Evolutionary conservation across 495 filamentous ascomycete genomes (phyloP), one percentile per base, ranked within the genome.

Genomic region (Chlorociboria aeruginascens): DNA sequence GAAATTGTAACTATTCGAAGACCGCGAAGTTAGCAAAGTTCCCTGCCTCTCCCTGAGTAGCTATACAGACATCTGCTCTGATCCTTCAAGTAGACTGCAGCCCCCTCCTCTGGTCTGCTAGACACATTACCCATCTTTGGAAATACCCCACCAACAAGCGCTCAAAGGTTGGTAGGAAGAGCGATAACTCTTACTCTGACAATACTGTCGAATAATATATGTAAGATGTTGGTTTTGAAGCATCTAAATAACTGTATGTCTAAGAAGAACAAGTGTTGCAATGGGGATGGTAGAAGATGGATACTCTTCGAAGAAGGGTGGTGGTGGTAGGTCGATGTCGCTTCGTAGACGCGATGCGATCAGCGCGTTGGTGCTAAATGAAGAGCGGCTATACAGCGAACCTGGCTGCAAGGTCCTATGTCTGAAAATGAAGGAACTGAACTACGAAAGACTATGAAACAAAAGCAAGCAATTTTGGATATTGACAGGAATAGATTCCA

Each of bases 51-150:
- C 4, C 20, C 20, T 28, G 28, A 7, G 51, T 30, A 32, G 37
- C 14, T n/a, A 17, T 45, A 64, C 76, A 53, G 64, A 97, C 90
- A 78, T 71, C 86, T 79, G 60, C 71, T 85, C 68, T 96, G 92
- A 62, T 98, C 89, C 69, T 85, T 82, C 64, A 96, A 73, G 62
- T 83, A 89, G 64, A 96, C 66, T 58, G 75, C 72, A 53, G 81
- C 76, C 60, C 84, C 83, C 67, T 95, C 89, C 60, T 96, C 90
- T 53, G 82, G 80, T 65, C 80, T 83, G 72, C 89, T 96, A 65
- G 77, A 83, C 64, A 97, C 83, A 72, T 85, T 89, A 52, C 92
- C 92, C 92, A 98, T 98, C 48, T 55, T 59, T 43, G 20, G 34
- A 14, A 12, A 12, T 59, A 58, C 58, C 58, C 58, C 55, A 43